Percentiles rank a stretch among this genome's conserved stretches.
phyloP scores from a whole-genome alignment of 176 grass and related monocot species.

The Secale cereale region DNA sequence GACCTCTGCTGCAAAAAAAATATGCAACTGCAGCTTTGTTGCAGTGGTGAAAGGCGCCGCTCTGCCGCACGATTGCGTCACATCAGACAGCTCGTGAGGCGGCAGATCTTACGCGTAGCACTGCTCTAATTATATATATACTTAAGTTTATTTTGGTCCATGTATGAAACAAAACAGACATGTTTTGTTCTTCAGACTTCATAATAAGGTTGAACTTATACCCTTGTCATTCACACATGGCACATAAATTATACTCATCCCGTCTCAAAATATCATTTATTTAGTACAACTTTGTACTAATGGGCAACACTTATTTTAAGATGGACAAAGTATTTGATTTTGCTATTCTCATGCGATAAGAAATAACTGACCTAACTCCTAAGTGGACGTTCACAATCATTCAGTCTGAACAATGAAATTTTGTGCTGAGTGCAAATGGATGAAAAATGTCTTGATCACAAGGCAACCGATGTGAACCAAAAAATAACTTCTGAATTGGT shows the following conservation, averaged over 20 bases:
- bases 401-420: background rate
- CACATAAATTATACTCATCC: background rate
- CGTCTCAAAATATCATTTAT: too few relatives aligned
- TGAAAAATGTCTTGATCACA: background rate
- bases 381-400: background rate
- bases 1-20: too few relatives aligned
- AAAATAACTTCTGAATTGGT: background rate
- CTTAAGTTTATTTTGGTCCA: background rate
- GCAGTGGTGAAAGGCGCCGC: too few relatives aligned
- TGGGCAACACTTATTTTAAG: too few relatives aligned
- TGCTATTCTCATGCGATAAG: background rate
- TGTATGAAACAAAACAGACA: background rate
- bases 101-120: too few relatives aligned
- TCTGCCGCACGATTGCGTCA: too few relatives aligned
- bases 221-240: conserved; percentile 9
- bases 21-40: too few relatives aligned
- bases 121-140: too few relatives aligned
- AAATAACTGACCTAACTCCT: background rate
- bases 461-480: background rate
- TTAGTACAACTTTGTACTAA: too few relatives aligned
- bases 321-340: too few relatives aligned
- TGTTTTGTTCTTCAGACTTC: background rate
- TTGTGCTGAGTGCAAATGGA: background rate
- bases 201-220: conserved; percentile 16
- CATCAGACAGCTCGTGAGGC: too few relatives aligned